Evolutionary conservation across 805 yeast genomes (phyloP).

Genomic region (Metschnikowia aberdeeniae): DNA sequence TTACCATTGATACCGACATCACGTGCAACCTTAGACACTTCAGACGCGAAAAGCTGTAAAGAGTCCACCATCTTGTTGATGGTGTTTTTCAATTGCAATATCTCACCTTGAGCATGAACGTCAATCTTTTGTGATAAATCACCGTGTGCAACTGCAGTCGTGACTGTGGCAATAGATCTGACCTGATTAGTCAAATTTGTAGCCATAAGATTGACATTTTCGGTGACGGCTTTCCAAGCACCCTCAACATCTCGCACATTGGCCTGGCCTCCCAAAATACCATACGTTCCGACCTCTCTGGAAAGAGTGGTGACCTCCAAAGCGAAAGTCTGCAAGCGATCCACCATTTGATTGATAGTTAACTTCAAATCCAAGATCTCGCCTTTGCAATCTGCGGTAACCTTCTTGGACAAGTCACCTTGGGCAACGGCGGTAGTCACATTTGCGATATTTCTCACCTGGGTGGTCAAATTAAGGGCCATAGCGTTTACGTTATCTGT

Average conservation of each 20-base stretch:
- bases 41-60: constrained; percentile 80
- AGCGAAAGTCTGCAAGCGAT: constrained; percentile 46
- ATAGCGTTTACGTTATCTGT: constrained; percentile 86
- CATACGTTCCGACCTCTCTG: constrained; percentile 45
- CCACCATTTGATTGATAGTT: constrained; percentile 51
- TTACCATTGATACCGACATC: constrained; percentile 94
- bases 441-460: constrained; percentile 82
- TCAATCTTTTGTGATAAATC: constrained; percentile 80
- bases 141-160: constrained; percentile 90
- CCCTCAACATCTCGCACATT: constrained; percentile 50
- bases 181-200: constrained; percentile 66
- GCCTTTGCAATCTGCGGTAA: constrained; percentile 74
- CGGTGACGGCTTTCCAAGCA: constrained; percentile 48
- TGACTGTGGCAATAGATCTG: constrained; percentile 83
- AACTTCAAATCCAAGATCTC: constrained; percentile 44
- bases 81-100: constrained; percentile 77
- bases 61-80: constrained; percentile 93
- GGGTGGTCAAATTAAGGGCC: constrained; percentile 85
- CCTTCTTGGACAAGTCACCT: constrained; percentile 77
- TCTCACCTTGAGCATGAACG: constrained; percentile 89
- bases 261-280: constrained; percentile 49
- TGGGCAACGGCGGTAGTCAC: constrained; percentile 86
- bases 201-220: constrained; percentile 46
- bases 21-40: constrained; percentile 84
- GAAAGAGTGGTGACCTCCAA: constrained; percentile 45